phyloP scores from a whole-genome alignment of 345 rosid genomes.

The Capsella bursapastoris region DNA sequence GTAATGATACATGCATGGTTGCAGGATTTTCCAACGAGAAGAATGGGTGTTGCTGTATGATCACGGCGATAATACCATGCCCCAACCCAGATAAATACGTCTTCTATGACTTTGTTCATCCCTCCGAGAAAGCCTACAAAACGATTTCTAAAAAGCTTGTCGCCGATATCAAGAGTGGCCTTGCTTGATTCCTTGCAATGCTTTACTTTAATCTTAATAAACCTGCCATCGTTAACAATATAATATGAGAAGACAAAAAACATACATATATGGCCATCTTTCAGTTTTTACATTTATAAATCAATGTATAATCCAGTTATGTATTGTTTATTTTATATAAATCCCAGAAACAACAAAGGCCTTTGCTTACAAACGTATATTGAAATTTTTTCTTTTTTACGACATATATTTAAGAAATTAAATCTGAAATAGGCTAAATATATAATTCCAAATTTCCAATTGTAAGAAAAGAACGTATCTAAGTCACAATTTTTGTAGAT shows the following conservation, averaged over 20 bases:
- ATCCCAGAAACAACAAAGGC: slow-evolving; percentile 7
- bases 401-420: neutral
- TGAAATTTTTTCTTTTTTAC: neutral
- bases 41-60: slow-evolving; percentile 44
- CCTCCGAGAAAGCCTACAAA: slow-evolving; percentile 64
- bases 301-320: slow-evolving; percentile 20
- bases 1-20: slow-evolving; percentile 10
- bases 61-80: slow-evolving; percentile 43
- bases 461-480: too few species aligned
- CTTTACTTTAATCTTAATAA: slow-evolving; percentile 9
- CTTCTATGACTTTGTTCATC: slow-evolving; percentile 76
- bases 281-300: neutral
- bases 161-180: slow-evolving; percentile 29
- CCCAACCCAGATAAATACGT: slow-evolving; percentile 47
- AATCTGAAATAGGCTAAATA: too few species aligned
- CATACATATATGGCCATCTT: slow-evolving; percentile 15
- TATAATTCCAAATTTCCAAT: too few species aligned
- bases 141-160: slow-evolving; percentile 43
- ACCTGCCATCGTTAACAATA: slow-evolving; percentile 3
- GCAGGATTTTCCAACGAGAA: slow-evolving; percentile 37
- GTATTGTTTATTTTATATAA: slow-evolving; percentile 13
- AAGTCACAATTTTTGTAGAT: too few species aligned
- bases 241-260: neutral
- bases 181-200: slow-evolving; percentile 35
- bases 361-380: slow-evolving; percentile 25